A percentile compares a stretch with the other conserved stretches of the same genome.
Evolutionary conservation across 495 filamentous ascomycete species (phyloP).

Genomic region (Tuber magnatum): DNA sequence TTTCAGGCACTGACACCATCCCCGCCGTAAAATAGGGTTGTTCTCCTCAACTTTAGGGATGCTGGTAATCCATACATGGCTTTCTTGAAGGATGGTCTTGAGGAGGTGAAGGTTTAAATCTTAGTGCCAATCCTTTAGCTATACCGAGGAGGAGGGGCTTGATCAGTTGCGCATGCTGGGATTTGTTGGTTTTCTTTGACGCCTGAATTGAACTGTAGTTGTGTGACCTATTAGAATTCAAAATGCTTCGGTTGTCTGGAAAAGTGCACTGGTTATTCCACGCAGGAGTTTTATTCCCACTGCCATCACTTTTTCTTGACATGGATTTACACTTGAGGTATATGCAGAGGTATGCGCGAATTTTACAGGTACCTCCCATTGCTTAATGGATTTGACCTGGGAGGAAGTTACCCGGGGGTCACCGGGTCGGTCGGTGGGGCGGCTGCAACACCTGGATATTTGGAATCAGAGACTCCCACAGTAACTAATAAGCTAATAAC

Average conservation of each 20-base stretch:
- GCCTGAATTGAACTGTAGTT: background rate
- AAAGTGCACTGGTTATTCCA: background rate
- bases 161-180: background rate
- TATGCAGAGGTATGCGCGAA: background rate
- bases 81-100: conserved; percentile 93
- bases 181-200: background rate
- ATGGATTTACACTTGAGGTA: background rate
- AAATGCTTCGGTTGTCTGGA: background rate
- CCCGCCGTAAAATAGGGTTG: conserved; percentile 55
- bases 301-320: background rate
- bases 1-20: conserved; percentile 10
- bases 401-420: background rate
- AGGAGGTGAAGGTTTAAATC: conserved; percentile 81
- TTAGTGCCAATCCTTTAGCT: background rate
- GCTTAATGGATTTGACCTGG: background rate
- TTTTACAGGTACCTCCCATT: no score
- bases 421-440: background rate
- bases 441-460: background rate
- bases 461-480: background rate
- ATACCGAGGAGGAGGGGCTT: background rate
- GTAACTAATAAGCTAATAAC: background rate
- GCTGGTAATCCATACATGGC: conserved; percentile 82
- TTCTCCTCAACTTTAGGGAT: conserved; percentile 94
- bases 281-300: background rate
- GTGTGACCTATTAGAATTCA: background rate